These are phyloP conservation scores for Fusarium lateritium DNA, from an alignment of 2,329 filamentous ascomycete genomes.

Conservation along the genomic window DNA sequence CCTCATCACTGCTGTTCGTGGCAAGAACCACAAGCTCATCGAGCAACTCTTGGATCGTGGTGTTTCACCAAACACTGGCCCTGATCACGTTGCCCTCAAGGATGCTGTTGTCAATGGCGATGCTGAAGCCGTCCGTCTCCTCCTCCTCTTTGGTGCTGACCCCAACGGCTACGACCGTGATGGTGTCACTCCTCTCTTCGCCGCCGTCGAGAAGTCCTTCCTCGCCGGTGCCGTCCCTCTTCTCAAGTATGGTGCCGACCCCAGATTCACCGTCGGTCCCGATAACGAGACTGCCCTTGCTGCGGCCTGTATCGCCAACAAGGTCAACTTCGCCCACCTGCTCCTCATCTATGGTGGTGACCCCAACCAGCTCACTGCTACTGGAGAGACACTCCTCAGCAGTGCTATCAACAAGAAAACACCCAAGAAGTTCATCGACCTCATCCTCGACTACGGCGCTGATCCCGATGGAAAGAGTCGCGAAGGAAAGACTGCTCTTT, in stretches of 20 bases:
- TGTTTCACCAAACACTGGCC: conserved; percentile 64
- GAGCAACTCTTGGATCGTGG: conserved; percentile 72
- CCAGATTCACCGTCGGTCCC: conserved; percentile 65
- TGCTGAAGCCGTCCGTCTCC: conserved; percentile 66
- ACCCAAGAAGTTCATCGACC: conserved; percentile 68
- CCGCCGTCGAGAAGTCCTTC: conserved; percentile 66
- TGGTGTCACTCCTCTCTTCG: conserved; percentile 66
- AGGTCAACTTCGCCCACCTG: conserved; percentile 70
- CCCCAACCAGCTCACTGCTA: conserved; percentile 65
- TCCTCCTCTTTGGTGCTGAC: conserved; percentile 71
- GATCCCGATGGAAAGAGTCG: conserved; percentile 72
- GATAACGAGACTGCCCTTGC: conserved; percentile 70
- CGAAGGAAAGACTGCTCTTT: conserved; percentile 74
- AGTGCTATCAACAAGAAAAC: conserved; percentile 72
- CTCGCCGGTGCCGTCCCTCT: conserved; percentile 71
- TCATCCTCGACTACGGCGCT: conserved; percentile 72
- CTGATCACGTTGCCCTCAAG: conserved; percentile 64
- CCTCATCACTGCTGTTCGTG: conserved; percentile 68
- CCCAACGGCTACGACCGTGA: conserved; percentile 66
- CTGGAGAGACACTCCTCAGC: conserved; percentile 74
- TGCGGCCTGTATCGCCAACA: conserved; percentile 65
- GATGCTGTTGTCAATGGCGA: conserved; percentile 68
- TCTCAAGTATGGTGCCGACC: conserved; percentile 75
- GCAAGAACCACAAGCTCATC: conserved; percentile 69
- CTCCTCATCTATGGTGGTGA: conserved; percentile 74